Base-by-base conservation (phyloP, 2,329 filamentous ascomycete genomes). In the Colletotrichum agaves region DNA sequence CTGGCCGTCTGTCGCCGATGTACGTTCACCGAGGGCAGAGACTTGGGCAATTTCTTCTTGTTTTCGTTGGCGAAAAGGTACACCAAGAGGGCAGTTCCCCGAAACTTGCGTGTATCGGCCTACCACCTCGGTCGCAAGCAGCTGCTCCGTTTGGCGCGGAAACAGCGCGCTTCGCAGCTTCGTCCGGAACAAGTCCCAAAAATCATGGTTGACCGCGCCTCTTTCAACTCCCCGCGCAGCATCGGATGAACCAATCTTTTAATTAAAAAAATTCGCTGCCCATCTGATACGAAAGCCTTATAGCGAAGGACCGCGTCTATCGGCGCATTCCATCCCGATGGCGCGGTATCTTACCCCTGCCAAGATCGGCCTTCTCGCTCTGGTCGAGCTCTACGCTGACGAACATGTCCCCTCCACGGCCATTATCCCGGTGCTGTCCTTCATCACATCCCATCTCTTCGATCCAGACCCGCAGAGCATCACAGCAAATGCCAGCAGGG, bases 321-420 rank as follows among this genome's bases (percentile, higher is more conserved):
- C 19, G 7, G 37, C 3, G 4, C 3, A 13, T n/a, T 13, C 6
- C 5, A 8, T 23, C 46, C 69, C 13, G 59, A 97, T 95, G 91
- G 87, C 91, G 73, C 91, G 92, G 64, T 97, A 91, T 78, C 85
- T 98, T 50, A 97, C 93, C n/a, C 93, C 95, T 12, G 90, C 93
- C 72, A 97, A 96, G 77, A 87, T 98, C 72, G 91, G 91, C 74
- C 85, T 98, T 23, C 86, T 98, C 62, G 88, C 89, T 61, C 87
- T 99, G 60, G 87, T 96, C 59, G 88, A 93, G 73, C 85, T 98
- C 61, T 98, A 99, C 79, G 88, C 88, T 41, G 89, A 92, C 71
- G 89, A 89, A 21, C 82, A 85, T 2, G 85, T 94, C 15, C 90
- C 91, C 2, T 89, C 87, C 68, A 84, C 87, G 56, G 89, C 91